A percentile compares a stretch with the other conserved stretches of the same genome.
phyloP scores from a whole-genome alignment of 306 rosid species.

The Quercus berberidifolia region DNA sequence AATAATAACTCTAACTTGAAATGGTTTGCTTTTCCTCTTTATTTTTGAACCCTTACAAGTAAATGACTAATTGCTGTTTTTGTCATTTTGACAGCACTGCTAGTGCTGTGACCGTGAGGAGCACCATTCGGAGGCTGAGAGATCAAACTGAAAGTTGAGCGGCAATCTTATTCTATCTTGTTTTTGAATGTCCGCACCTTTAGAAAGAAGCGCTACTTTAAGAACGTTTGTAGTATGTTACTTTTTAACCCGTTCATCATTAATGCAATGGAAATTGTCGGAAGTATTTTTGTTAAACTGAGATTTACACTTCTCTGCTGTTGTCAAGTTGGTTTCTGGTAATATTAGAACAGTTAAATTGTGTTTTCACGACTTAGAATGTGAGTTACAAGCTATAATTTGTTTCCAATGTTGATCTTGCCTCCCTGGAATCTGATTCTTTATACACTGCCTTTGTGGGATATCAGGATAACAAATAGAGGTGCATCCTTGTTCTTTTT shows the following conservation, averaged over 20 bases:
- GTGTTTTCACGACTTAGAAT: not conserved
- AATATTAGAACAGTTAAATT: not conserved
- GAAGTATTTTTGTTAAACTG: not conserved
- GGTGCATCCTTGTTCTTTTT: no score
- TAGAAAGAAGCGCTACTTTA: not conserved
- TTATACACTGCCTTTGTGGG: not conserved
- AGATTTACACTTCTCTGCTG: not conserved
- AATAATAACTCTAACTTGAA: slow-evolving; percentile 26
- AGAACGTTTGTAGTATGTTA: not conserved
- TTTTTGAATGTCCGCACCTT: not conserved
- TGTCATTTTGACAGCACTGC: slow-evolving; percentile 60
- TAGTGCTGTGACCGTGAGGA: slow-evolving; percentile 78
- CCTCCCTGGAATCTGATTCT: not conserved
- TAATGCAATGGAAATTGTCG: not conserved
- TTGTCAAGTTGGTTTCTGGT: not conserved
- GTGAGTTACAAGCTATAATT: not conserved
- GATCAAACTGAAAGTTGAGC: slow-evolving; percentile 78
- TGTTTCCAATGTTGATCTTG: not conserved
- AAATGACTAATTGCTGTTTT: not conserved
- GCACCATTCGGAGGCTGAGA: slow-evolving; percentile 77
- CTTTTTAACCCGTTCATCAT: not conserved
- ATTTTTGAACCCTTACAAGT: not conserved
- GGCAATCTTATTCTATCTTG: not conserved
- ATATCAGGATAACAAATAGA: not conserved
- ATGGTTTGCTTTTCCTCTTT: not conserved